These are phyloP conservation scores for Cudoniella acicularis DNA, from an alignment of 495 filamentous ascomycete species.

Conservation along the genomic window DNA sequence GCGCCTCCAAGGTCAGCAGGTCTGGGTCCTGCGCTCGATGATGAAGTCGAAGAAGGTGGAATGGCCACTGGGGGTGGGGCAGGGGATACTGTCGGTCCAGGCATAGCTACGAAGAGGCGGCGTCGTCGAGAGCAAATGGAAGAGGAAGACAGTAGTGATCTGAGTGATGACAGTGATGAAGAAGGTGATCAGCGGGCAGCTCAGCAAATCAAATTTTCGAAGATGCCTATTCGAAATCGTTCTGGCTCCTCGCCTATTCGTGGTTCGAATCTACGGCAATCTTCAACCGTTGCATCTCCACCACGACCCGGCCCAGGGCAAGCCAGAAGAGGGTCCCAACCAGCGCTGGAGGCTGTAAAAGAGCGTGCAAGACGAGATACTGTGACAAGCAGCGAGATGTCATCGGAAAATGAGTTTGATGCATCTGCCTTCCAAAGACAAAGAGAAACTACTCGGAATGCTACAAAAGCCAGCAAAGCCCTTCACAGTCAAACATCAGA, in stretches of 20 bases:
- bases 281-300: constrained; percentile 36
- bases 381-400: constrained; percentile 87
- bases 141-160: constrained; percentile 94
- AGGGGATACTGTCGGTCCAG: constrained; percentile 67
- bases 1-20: constrained; percentile 53
- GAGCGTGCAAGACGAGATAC: constrained; percentile 78
- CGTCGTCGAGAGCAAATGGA: constrained; percentile 74
- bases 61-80: constrained; percentile 73
- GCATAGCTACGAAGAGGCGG: constrained; percentile 48
- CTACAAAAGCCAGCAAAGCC: constrained; percentile 39
- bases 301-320: constrained; percentile 7
- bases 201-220: constrained; percentile 90
- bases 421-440: constrained; percentile 58
- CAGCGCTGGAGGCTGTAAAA: constrained; percentile 69
- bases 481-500: constrained; percentile 20
- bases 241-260: constrained; percentile 85
- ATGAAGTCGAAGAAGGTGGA: constrained; percentile 78
- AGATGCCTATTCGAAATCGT: constrained; percentile 85
- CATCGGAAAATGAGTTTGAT: constrained; percentile 83
- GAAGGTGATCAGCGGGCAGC: constrained; percentile 64
- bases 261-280: constrained; percentile 34
- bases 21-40: constrained; percentile 52
- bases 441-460: constrained; percentile 33
- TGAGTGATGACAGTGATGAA: constrained; percentile 95
- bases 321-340: constrained; percentile 65